Conservation (phyloP, 2,329 filamentous ascomycete genomes). For the Macrophomina tecta region DNA sequence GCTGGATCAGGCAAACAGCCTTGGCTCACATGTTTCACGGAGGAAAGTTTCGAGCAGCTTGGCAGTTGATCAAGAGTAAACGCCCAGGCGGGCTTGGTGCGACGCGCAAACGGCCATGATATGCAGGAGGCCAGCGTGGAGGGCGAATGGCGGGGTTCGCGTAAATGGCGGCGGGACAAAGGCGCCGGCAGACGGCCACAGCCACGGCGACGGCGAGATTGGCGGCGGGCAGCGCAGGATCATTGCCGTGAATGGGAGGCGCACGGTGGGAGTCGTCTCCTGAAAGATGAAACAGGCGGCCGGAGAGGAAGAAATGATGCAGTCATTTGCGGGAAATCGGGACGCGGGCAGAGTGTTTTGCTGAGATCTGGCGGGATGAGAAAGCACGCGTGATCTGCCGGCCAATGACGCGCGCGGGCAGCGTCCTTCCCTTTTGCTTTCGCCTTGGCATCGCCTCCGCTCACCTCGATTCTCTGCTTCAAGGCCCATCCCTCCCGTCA, state of each 20-base stretch:
- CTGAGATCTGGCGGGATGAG: slow-evolving; percentile 2
- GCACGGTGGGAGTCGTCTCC: neutral
- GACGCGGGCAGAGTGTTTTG: slow-evolving; percentile 1
- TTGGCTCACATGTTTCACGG: slow-evolving; percentile 1
- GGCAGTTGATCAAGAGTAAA: slow-evolving; percentile 1
- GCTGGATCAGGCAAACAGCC: slow-evolving; percentile 12
- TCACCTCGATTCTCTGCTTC: neutral
- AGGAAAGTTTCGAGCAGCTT: neutral
- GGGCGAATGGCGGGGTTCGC: neutral
- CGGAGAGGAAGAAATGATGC: neutral
- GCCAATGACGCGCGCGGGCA: slow-evolving; percentile 19
- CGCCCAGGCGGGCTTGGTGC: slow-evolving; percentile 17
- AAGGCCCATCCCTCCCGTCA: slow-evolving; percentile 14
- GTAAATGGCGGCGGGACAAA: neutral
- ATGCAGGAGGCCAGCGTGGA: neutral
- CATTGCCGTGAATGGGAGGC: slow-evolving; percentile 11
- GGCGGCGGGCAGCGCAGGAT: neutral
- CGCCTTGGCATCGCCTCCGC: slow-evolving; percentile 1
- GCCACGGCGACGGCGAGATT: neutral
- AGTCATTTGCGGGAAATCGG: neutral
- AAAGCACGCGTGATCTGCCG: slow-evolving; percentile 2
- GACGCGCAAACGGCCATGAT: slow-evolving; percentile 14
- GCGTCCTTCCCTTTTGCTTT: neutral
- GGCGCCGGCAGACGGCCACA: neutral
- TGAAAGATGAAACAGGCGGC: slow-evolving; percentile 16